Base-by-base conservation (phyloP, 2,329 filamentous ascomycete genomes). In the Dactylellina sp. region DNA sequence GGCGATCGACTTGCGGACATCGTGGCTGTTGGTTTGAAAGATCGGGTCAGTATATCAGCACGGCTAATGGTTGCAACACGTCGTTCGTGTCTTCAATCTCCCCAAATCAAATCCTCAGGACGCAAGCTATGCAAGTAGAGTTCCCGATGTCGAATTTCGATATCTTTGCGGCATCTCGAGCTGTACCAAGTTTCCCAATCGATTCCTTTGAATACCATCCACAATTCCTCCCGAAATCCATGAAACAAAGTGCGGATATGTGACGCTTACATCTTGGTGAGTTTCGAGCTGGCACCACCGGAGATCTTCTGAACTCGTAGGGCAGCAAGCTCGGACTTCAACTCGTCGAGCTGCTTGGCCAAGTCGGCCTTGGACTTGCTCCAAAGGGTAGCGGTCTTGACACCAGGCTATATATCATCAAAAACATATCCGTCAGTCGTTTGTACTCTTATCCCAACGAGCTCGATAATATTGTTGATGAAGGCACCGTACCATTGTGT, bases 331-430 rank as follows among this genome's bases (percentile, higher is more conserved):
- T 99, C 96, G 78, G 90, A 89, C 91, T 97, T 97, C 83, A 97
- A 87, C 85, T 97, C 93, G 81, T 89, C 89, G 82, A 97, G 89
- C 85, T 96, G 93, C 89, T 95, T 96, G 83, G 89, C 88, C 85
- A 99, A 88, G 82, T 99, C 96, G 83, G 97, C 92, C 90, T 98
- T 98, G 90, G 88, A 93, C 92, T 99, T 99, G 87, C 89, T 89
- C 95, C 95, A 98, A 85, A 99, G 92, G 86, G 91, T 88, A 86
- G 88, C 89, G 84, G 94, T 89, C 91, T 97, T 98, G 86, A 99
- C 92, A 89, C 89, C 84, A 81, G 85, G 83, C 83, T 87, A 89
- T 86, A 70, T 35, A 71, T 59, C 66, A 74, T 37, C 52, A 57
- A 50, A 60, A n/a, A n/a, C n/a, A n/a, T 25, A 53, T 55, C 47